phyloP scores from a whole-genome alignment of 2,329 filamentous ascomycete species.

The Teratosphaeria epicoccoides region DNA sequence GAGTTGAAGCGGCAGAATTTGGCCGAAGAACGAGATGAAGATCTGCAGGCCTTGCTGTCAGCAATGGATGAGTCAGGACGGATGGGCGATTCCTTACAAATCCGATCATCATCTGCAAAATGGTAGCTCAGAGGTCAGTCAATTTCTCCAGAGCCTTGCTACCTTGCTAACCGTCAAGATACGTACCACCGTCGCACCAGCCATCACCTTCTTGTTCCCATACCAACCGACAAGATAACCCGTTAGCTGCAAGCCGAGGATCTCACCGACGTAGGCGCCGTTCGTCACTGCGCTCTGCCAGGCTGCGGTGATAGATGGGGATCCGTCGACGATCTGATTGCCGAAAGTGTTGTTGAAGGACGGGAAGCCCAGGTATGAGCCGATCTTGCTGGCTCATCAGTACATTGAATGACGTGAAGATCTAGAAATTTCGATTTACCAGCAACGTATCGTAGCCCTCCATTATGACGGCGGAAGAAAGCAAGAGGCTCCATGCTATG shows the following conservation, averaged over 20 bases:
- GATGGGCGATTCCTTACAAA: conserved; percentile 49
- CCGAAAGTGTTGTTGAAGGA: conserved; percentile 32
- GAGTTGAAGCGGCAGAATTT: conserved; percentile 35
- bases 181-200: conserved; percentile 28
- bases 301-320: conserved; percentile 40
- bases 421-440: conserved; percentile 12
- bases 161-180: no score
- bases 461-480: conserved; percentile 31
- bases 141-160: no score
- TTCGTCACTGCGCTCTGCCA: conserved; percentile 51
- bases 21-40: conserved; percentile 46
- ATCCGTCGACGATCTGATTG: conserved; percentile 23
- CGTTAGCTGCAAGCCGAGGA: conserved; percentile 56
- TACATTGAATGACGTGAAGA: no score
- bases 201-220: conserved; percentile 43
- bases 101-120: conserved; percentile 38
- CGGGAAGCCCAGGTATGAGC: conserved; percentile 21
- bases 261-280: conserved; percentile 33
- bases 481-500: conserved; percentile 27
- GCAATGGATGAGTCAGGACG: conserved; percentile 32
- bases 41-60: conserved; percentile 33
- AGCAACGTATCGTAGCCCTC: conserved; percentile 30
- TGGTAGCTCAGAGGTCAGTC: no score
- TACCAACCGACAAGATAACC: conserved; percentile 50
- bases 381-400: not conserved